Conservation (phyloP, 345 rosid genomes). For the Brassica rapa region DNA sequence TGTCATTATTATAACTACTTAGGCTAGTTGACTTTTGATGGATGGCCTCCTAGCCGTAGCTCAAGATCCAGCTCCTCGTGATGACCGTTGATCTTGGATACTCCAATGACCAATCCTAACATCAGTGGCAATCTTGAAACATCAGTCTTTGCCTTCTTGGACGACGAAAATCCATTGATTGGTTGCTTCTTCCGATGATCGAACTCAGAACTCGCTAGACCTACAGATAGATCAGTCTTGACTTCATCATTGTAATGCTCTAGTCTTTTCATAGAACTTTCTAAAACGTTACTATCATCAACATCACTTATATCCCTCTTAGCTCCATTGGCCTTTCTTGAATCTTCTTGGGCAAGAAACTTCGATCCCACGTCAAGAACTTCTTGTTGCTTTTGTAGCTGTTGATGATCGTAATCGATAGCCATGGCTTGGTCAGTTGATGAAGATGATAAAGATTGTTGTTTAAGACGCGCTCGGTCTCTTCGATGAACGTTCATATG, state of each 20-base stretch:
- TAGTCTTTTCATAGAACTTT: neutral
- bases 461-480: slow-evolving; percentile 49
- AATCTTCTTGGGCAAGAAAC: slow-evolving; percentile 15
- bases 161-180: slow-evolving; percentile 11
- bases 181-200: slow-evolving; percentile 11
- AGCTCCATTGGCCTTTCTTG: slow-evolving; percentile 17
- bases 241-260: slow-evolving; percentile 20
- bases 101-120: slow-evolving; percentile 44
- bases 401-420: slow-evolving; percentile 1
- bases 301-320: slow-evolving; percentile 34
- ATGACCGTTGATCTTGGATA: slow-evolving; percentile 35
- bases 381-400: neutral
- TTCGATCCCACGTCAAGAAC: slow-evolving; percentile 24
- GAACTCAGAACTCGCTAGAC: slow-evolving; percentile 27
- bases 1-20: slow-evolving; percentile 12
- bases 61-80: slow-evolving; percentile 80
- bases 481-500: slow-evolving; percentile 59
- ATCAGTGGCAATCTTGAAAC: slow-evolving; percentile 34
- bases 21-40: slow-evolving; percentile 54
- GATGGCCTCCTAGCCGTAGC: slow-evolving; percentile 74
- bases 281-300: slow-evolving; percentile 3
- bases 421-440: slow-evolving; percentile 30
- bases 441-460: slow-evolving; percentile 39
- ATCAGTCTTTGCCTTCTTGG: slow-evolving; percentile 30
- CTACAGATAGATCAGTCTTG: slow-evolving; percentile 35